A percentile compares a stretch with the other conserved stretches of the same genome.
Evolutionary conservation across 352 stramenopile species (phyloP).

Genomic region (Phytophthora kernoviae): DNA sequence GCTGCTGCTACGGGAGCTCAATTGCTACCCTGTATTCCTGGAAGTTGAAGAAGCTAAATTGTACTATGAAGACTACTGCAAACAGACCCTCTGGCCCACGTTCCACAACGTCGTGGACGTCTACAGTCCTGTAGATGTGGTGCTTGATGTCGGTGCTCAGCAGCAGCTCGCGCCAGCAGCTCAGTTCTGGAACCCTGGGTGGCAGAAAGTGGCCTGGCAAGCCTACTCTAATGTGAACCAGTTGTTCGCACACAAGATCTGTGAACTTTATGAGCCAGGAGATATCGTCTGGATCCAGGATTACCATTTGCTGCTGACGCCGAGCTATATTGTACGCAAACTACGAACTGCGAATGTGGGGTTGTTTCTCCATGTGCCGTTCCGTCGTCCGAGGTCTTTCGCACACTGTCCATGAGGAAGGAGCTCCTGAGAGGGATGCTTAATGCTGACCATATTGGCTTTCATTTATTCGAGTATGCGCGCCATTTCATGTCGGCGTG

Average conservation of each 20-base stretch:
- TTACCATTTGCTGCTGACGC: conserved; percentile 97
- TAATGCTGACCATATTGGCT: conserved; percentile 92
- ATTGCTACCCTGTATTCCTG: conserved; percentile 76
- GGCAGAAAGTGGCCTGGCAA: conserved; percentile 86
- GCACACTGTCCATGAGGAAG: conserved; percentile 93
- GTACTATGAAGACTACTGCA: conserved; percentile 95
- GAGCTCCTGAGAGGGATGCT: conserved; percentile 91
- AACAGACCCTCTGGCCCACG: conserved; percentile 96
- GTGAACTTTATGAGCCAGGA: conserved; percentile 75
- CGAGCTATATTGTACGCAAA: conserved; percentile 94
- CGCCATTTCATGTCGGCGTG: conserved; percentile 93
- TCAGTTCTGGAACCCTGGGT: conserved; percentile 68
- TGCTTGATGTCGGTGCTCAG: conserved; percentile 45
- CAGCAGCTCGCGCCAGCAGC: conserved; percentile 18
- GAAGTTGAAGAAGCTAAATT: conserved; percentile 56
- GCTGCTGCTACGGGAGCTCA: conserved; percentile 53
- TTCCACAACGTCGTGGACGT: conserved; percentile 97
- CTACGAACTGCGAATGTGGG: conserved; percentile 92
- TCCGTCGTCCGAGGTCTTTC: conserved; percentile 98
- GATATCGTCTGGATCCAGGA: conserved; percentile 98
- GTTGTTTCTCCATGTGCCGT: conserved; percentile 98
- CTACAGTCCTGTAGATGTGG: conserved; percentile 77
- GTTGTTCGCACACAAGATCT: conserved; percentile 87
- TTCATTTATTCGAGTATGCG: conserved; percentile 94
- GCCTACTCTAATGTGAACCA: conserved; percentile 96